phyloP scores from a whole-genome alignment of 2,329 filamentous ascomycete species.

The Sarocladium oryzae region DNA sequence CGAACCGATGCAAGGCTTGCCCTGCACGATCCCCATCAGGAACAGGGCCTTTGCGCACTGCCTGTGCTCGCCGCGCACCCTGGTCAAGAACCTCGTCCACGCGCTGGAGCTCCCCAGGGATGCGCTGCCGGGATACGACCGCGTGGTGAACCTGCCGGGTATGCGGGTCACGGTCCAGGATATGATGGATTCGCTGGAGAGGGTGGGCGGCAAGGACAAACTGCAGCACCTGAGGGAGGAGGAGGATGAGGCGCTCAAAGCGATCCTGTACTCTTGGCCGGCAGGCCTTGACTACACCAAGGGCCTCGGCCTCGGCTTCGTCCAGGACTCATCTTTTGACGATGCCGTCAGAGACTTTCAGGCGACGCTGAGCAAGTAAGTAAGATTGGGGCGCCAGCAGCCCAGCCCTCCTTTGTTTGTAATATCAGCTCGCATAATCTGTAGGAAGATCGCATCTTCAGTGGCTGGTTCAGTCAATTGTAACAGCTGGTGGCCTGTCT shows the following conservation, averaged over 20 bases:
- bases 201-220: slow-evolving; percentile 37
- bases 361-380: slow-evolving; percentile 4
- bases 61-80: slow-evolving; percentile 39
- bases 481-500: too few relatives aligned
- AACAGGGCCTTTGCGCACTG: slow-evolving; percentile 36
- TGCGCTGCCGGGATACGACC: slow-evolving; percentile 11
- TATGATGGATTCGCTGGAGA: slow-evolving; percentile 40
- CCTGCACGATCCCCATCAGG: slow-evolving; percentile 38
- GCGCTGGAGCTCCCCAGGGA: slow-evolving; percentile 18
- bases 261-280: slow-evolving; percentile 46
- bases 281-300: slow-evolving; percentile 38
- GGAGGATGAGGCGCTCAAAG: slow-evolving; percentile 37
- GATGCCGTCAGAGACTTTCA: slow-evolving; percentile 17
- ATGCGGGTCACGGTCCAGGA: slow-evolving; percentile 40
- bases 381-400: too few relatives aligned
- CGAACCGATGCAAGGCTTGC: slow-evolving; percentile 38
- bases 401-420: too few relatives aligned
- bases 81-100: slow-evolving; percentile 37
- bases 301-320: slow-evolving; percentile 45
- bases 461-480: too few relatives aligned
- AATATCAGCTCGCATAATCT: too few relatives aligned
- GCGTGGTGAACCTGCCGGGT: slow-evolving; percentile 38
- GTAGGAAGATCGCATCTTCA: too few relatives aligned
- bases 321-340: slow-evolving; percentile 31
- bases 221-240: slow-evolving; percentile 35